Base-by-base conservation (phyloP, 371 early-diverging fungal genomes). In the Chytridium lagenaria region DNA sequence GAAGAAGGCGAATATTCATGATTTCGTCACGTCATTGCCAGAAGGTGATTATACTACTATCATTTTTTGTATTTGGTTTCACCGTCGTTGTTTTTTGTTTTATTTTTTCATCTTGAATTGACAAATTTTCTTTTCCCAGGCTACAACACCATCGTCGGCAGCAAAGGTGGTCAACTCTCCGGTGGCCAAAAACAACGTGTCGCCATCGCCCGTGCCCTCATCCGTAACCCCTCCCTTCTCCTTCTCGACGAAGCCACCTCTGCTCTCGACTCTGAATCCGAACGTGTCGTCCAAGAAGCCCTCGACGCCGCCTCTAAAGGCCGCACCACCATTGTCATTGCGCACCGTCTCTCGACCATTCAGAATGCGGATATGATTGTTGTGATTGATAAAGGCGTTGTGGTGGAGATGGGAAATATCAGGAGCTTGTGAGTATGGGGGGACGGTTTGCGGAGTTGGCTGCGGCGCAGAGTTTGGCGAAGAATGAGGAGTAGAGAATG, bases 281-380 rank as follows among this genome's bases (percentile, higher is more conserved):
- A 99, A 81, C 90, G 89, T 70, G 78, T 93, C 26, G 94, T 99
- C 2, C 95, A 98, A 76, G 87, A 87, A 50, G 97, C 95, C 0
- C 80, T 98, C 38, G 93, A 94, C 75, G 84, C 79, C 33, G 92
- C 95, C 1, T 73, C 89, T 0, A 77, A 88, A 64, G 85, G 84
- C n/a, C 70, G 87, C 52, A 88, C 87, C 0, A 87, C 87, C 15
- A 67, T 88, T 36, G 78, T 79, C 15, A 85, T 87, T 76, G 90
- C 92, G 0, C 93, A 92, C 79, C 85, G 92, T 30, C 79, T 89
- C 19, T 83, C 86, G 33, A 88, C 89, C 12, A 80, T 88, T 57
- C 78, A 77, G 28, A 79, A 69, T 44, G 81, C 84, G 7, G 79
- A 82, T 55, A 64, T 55, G n/a, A 82, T 82, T 50, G 57, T 69